phyloP scores from a whole-genome alignment of 345 rosid genomes.

The Erucastrum elatum region DNA sequence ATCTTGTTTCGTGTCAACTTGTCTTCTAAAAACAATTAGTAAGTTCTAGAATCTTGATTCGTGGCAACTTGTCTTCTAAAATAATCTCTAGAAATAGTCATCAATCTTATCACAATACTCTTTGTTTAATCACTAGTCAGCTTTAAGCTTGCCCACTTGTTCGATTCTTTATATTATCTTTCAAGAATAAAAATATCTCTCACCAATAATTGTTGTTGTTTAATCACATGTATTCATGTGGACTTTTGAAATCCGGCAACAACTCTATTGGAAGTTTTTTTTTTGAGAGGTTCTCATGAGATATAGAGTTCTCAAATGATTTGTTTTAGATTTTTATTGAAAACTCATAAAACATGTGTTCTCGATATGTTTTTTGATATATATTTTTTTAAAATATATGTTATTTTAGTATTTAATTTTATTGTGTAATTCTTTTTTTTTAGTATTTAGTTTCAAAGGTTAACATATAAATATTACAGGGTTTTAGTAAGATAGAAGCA shows the following conservation, averaged over 20 bases:
- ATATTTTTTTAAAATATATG: no score
- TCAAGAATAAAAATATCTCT: background rate
- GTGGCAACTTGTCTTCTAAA: constrained; percentile 23
- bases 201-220: constrained; percentile 24
- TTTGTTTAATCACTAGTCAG: constrained; percentile 24
- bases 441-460: no score
- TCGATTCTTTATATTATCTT: constrained; percentile 7
- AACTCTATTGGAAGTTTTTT: no score
- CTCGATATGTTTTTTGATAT: no score
- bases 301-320: no score
- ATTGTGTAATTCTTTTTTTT: no score
- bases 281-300: no score
- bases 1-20: constrained; percentile 22
- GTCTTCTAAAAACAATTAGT: constrained; percentile 28
- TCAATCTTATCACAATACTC: constrained; percentile 18
- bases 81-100: constrained; percentile 22
- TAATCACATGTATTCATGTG: background rate
- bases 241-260: background rate
- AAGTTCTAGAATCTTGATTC: constrained; percentile 29
- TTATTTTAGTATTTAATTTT: no score
- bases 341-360: no score
- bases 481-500: constrained; percentile 93
- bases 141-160: constrained; percentile 39
- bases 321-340: no score
- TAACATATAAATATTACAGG: constrained; percentile 45